A percentile compares a stretch with the other conserved stretches of the same genome.
Evolutionary conservation across 441 rosid species (phyloP).

Genomic region (Brassica hybrid): DNA sequence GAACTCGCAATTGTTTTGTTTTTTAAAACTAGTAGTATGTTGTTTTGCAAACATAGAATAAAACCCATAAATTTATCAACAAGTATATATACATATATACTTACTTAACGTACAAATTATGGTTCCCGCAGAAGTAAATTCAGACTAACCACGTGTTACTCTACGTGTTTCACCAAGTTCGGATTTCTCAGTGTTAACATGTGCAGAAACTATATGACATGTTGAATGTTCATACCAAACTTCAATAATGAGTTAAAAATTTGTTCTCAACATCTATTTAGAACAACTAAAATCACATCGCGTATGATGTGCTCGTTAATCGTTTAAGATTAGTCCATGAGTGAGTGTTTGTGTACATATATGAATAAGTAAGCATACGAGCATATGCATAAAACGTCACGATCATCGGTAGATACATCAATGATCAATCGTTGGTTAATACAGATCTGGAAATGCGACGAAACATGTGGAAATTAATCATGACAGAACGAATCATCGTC

Average conservation of each 20-base stretch:
- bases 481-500: slow-evolving; percentile 12
- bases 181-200: slow-evolving; percentile 9
- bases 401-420: slow-evolving; percentile 26
- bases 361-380: not conserved
- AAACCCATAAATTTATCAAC: not conserved
- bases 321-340: slow-evolving; percentile 9
- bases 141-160: too few species aligned
- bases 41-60: slow-evolving; percentile 17
- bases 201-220: slow-evolving; percentile 6
- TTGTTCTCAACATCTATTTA: too few species aligned
- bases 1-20: not conserved
- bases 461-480: slow-evolving; percentile 36
- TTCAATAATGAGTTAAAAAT: not conserved
- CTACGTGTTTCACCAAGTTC: not conserved
- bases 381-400: slow-evolving; percentile 24
- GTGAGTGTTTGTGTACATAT: not conserved
- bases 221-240: slow-evolving; percentile 9
- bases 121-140: too few species aligned
- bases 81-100: not conserved
- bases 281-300: not conserved
- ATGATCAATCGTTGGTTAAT: slow-evolving; percentile 26
- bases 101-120: slow-evolving; percentile 23
- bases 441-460: slow-evolving; percentile 37
- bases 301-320: slow-evolving; percentile 9
- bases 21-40: not conserved